Base-by-base conservation (phyloP, 495 filamentous ascomycete genomes). In the Chaetomidium leptoderma region DNA sequence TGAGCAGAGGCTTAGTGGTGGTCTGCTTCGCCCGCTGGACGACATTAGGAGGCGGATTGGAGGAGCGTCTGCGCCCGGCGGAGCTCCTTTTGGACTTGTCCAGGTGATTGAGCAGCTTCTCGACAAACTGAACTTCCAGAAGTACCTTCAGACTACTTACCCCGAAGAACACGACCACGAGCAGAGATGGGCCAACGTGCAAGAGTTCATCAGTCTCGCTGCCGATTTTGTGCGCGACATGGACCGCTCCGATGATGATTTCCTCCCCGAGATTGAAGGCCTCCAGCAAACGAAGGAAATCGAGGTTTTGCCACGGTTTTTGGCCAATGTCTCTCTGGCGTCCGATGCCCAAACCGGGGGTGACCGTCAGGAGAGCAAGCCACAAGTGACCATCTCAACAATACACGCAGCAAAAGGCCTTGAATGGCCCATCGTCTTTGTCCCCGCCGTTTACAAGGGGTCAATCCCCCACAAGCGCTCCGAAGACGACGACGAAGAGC, bases 381-480 rank as follows among this genome's bases (percentile, higher is more conserved):
- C 84, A 13, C 83, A 88, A 64, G 84, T 97, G 14, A 97, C 91
- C 2, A 89, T 99, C 16, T 96, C 90, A 13, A 99, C 95, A 0
- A 97, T 99, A 24, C 95, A 99, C 67, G 90, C 92, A 0, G 91
- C 95, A 0, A 99, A 99, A 68, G 92, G 95, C 4, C 76, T 99
- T 0, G 95, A 99, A 66, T 99, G 95, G 95, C 95, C 95, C 2
- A 82, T 97, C 10, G 90, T 99, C 0, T 99, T 99, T 70, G 85
- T 99, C 13, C 92, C 95, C 0, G 89, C 88, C 1, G 85, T 88
- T 26, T 97, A 96, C 67, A 83, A 93, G 32, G 92, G 92, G 14
- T 93, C 86, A 17, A 97, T 97, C 53, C 95, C 95, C 2, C 95
- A 99, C 72, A 88, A 86, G n/a, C 80, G 93, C 59, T 83, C 91